phyloP scores from a whole-genome alignment of 371 early-diverging fungal genomes.

The Lichtheimia corymbifera region DNA sequence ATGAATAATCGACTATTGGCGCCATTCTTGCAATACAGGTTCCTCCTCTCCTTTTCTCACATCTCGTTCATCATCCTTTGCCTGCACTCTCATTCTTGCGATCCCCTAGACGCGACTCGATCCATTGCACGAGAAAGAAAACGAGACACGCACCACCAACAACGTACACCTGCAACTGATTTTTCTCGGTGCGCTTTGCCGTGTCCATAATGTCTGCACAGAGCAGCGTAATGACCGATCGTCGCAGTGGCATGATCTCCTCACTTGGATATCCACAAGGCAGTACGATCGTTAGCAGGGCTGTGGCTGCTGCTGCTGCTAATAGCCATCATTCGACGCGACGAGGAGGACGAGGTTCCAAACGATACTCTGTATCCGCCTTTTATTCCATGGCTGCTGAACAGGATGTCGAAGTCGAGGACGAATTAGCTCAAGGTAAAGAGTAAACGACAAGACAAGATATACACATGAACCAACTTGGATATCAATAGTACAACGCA shows the following conservation, averaged over 20 bases:
- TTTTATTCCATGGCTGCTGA: constrained; percentile 94
- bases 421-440: constrained; percentile 79
- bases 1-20: neutral
- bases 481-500: constrained; percentile 69
- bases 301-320: constrained; percentile 50
- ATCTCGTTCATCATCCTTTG: constrained; percentile 1
- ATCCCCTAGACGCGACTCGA: neutral
- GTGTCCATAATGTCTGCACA: neutral
- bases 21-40: neutral
- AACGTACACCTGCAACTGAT: too few species aligned
- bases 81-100: neutral
- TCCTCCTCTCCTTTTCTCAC: constrained; percentile 7
- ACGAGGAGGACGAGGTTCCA: constrained; percentile 35
- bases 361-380: constrained; percentile 88
- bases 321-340: constrained; percentile 43
- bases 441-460: neutral
- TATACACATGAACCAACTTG: neutral
- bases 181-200: too few species aligned
- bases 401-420: constrained; percentile 91
- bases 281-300: constrained; percentile 40
- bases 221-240: constrained; percentile 32
- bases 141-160: too few species aligned
- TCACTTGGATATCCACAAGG: constrained; percentile 39
- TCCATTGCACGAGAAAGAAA: too few species aligned
- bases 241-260: constrained; percentile 47